Percentiles rank a stretch among this genome's conserved stretches.
Conservation (phyloP, 2,329 filamentous ascomycete genomes). For the Sporothrix pallida region DNA sequence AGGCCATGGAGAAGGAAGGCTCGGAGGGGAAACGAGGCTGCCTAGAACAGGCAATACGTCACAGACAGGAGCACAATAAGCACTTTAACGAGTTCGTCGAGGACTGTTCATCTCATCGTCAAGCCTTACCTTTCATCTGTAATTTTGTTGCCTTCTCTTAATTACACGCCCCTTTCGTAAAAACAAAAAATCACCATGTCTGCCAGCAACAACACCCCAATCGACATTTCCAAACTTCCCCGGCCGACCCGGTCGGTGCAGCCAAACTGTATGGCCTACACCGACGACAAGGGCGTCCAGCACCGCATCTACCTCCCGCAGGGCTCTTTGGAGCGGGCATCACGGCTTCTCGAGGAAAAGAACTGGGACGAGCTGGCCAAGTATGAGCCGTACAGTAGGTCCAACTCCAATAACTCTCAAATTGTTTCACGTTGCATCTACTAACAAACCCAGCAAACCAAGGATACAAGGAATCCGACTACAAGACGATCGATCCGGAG, state of each 20-base stretch:
- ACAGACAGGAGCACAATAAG: neutral
- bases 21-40: constrained; percentile 3
- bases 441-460: constrained; percentile 3
- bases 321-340: neutral
- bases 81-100: neutral
- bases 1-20: neutral
- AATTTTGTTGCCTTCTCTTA: neutral
- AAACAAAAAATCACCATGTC: neutral
- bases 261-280: constrained; percentile 27
- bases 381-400: constrained; percentile 20
- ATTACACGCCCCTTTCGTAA: neutral
- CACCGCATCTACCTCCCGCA: constrained; percentile 18
- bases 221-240: constrained; percentile 19
- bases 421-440: neutral
- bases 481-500: constrained; percentile 1
- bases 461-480: constrained; percentile 24
- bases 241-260: constrained; percentile 25
- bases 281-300: constrained; percentile 12
- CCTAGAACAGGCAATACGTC: constrained; percentile 12
- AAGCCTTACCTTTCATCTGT: neutral
- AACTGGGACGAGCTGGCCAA: constrained; percentile 24
- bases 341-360: neutral
- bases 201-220: neutral
- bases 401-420: neutral
- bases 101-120: neutral